These are phyloP conservation scores for Benincasa hispida DNA, from an alignment of 306 rosid genomes.

Conservation along the genomic window DNA sequence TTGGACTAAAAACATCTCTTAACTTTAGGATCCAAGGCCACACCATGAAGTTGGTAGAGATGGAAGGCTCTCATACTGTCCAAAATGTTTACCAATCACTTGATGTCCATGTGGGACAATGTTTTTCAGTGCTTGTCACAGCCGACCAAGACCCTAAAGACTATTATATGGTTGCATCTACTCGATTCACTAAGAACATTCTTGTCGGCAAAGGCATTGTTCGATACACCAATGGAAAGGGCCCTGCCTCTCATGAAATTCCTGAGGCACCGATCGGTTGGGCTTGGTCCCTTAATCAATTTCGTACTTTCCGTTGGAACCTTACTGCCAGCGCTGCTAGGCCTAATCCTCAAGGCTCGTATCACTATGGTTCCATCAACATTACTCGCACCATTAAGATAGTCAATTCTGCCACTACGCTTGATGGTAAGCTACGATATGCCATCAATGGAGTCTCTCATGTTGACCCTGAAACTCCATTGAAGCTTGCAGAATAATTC, in stretches of 20 bases:
- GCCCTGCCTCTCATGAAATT: slow-evolving; percentile 38
- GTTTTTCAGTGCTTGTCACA: slow-evolving; percentile 48
- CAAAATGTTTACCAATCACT: slow-evolving; percentile 60
- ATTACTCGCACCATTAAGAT: slow-evolving; percentile 61
- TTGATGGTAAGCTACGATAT: slow-evolving; percentile 48
- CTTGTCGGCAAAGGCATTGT: slow-evolving; percentile 40
- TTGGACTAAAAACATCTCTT: slow-evolving; percentile 47
- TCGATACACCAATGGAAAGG: slow-evolving; percentile 31
- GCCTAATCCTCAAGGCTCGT: slow-evolving; percentile 90
- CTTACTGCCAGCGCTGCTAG: slow-evolving; percentile 87
- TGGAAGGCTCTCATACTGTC: slow-evolving; percentile 82
- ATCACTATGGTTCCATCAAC: slow-evolving; percentile 59
- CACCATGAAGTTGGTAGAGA: slow-evolving; percentile 47
- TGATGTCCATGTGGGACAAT: slow-evolving; percentile 65
- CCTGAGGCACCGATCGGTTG: slow-evolving; percentile 56
- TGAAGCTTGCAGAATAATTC: slow-evolving; percentile 75
- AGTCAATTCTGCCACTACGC: slow-evolving; percentile 29
- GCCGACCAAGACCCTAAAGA: slow-evolving; percentile 56
- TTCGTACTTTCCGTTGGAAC: slow-evolving; percentile 74
- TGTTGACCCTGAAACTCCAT: slow-evolving; percentile 35
- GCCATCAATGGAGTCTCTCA: slow-evolving; percentile 65
- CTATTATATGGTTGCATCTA: slow-evolving; percentile 59
- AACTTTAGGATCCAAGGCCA: slow-evolving; percentile 75
- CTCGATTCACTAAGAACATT: slow-evolving; percentile 38
- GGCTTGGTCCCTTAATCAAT: slow-evolving; percentile 93